phyloP scores from a whole-genome alignment of 331 rosid species.

The Phaseolus coccineus region DNA sequence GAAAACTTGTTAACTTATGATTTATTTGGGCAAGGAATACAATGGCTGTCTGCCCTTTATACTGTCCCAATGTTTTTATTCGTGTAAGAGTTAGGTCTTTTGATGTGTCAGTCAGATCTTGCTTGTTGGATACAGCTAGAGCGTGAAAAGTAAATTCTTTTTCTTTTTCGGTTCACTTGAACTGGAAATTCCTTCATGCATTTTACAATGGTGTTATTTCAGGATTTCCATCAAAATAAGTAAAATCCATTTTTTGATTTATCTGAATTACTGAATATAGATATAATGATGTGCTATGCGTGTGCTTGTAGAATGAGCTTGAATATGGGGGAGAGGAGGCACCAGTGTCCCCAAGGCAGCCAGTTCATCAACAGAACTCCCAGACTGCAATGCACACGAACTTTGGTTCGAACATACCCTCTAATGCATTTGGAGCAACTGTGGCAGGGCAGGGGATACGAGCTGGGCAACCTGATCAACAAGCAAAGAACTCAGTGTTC shows the following conservation, averaged over 20 bases:
- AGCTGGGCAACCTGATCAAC: conserved; percentile 64
- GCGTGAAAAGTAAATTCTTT: neutral
- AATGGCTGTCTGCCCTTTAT: neutral
- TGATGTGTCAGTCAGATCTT: neutral
- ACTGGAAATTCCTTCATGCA: neutral
- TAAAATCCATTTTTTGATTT: neutral
- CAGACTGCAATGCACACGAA: conserved; percentile 51
- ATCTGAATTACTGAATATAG: conserved; percentile 27
- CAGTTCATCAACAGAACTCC: conserved; percentile 51
- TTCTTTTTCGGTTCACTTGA: conserved; percentile 11
- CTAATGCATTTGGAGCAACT: conserved; percentile 50
- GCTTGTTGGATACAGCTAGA: conserved; percentile 5
- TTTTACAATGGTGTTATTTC: conserved; percentile 16
- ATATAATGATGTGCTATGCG: conserved; percentile 33
- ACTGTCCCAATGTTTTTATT: neutral
- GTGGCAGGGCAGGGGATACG: conserved; percentile 60
- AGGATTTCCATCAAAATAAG: conserved; percentile 12
- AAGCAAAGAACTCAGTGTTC: conserved; percentile 67
- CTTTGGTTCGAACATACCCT: conserved; percentile 47
- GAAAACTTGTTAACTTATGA: conserved; percentile 19
- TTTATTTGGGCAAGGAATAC: conserved; percentile 20
- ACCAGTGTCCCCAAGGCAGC: conserved; percentile 63
- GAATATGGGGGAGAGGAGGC: conserved; percentile 68
- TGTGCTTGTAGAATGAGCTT: conserved; percentile 69
- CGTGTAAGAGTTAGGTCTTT: neutral